Evolutionary conservation across 805 yeast genomes (phyloP), one percentile per base, ranked within the genome.

Genomic region (Geotrichum ghanense): DNA sequence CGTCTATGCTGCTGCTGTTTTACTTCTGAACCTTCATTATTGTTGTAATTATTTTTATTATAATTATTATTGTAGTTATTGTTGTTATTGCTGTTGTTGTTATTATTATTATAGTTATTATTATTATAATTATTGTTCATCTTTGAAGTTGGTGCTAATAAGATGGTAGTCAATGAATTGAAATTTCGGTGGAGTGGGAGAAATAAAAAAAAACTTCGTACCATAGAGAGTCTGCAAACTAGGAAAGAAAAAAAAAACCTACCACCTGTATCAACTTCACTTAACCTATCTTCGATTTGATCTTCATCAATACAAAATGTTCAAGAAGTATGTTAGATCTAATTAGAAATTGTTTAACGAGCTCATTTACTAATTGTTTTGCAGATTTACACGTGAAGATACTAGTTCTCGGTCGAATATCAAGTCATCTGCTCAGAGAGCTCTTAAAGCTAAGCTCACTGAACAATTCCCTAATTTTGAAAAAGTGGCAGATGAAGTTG

Each of bases 401-500:
- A 75, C 88, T 46, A 95, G 87, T 56, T 82, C 95, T 6, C 81
- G 92, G 53, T 80, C 96, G 12, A 90, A 90, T 60, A 81, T 89
- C 64, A 89, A 89, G 65, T 84, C 95, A 0, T 89, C 97, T 1
- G 89, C 83, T n/a, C 95, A 88, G 64, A 76, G 97, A 63, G 82
- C 83, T n/a, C 71, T 90, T 54, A 85, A 85, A 60, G 54, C 83
- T 17, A 84, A 80, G 56, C 72, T 89, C 46, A 83, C 82, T 1
- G 68, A 71, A 3, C 87, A 81, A 63, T 89, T 80, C 60, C 88
- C 87, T 19, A 67, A 65, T n/a, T 64, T 87, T 52, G 95, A 84
- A 58, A 75, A 79, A 3, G 79, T 75, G 10, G 81, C 89, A 41
- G 96, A 89, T 57, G 83, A 76, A 45, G 67, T 88, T 50, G 75